Conservation (phyloP, 495 filamentous ascomycete genomes). For the Penicillium soppii region DNA sequence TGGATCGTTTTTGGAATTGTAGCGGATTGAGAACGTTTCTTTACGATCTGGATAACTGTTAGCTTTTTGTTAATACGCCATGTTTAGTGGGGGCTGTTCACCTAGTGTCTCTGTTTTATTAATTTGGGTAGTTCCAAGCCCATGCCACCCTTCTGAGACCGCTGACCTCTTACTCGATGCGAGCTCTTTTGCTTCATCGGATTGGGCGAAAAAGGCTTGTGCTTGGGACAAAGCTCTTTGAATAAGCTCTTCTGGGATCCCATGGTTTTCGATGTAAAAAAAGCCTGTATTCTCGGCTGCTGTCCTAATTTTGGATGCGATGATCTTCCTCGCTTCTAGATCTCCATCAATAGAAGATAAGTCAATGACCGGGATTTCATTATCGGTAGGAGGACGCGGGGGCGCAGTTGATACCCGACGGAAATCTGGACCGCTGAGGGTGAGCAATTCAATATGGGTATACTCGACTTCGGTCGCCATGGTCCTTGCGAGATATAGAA, state of each 20-base stretch:
- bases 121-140: constrained; percentile 24
- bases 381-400: constrained; percentile 29
- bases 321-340: constrained; percentile 32
- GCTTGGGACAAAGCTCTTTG: constrained; percentile 33
- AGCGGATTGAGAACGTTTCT: constrained; percentile 46
- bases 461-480: constrained; percentile 14
- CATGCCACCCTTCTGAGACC: constrained; percentile 31
- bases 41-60: constrained; percentile 24
- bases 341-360: constrained; percentile 39
- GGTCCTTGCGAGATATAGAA: background rate
- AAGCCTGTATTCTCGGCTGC: constrained; percentile 52
- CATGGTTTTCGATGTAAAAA: constrained; percentile 57
- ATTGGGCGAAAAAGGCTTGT: constrained; percentile 47
- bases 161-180: constrained; percentile 21
- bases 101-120: constrained; percentile 29
- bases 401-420: constrained; percentile 35
- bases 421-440: constrained; percentile 25
- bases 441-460: constrained; percentile 34
- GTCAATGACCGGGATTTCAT: constrained; percentile 59
- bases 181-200: constrained; percentile 38
- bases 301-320: constrained; percentile 39
- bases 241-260: constrained; percentile 47
- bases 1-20: constrained; percentile 47
- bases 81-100: background rate
- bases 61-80: background rate